Evolutionary conservation across 176 grass and related monocot species (phyloP), one percentile per base, ranked within the genome.

Genomic region (Lolium rigidum): DNA sequence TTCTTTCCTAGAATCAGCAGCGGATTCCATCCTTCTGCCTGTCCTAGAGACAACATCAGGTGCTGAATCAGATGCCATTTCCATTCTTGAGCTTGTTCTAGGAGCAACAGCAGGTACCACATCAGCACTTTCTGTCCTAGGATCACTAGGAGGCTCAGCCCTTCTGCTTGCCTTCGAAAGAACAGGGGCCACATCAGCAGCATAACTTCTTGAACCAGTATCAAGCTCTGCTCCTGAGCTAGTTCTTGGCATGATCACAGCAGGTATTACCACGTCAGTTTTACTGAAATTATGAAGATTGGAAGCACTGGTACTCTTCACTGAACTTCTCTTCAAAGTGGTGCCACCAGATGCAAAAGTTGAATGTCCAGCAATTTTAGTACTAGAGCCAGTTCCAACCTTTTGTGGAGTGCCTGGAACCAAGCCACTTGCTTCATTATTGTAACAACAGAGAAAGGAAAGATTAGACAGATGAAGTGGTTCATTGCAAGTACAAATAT

Each of bases 221-320:
- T 72, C 66, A 76, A 90, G 39, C 35, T 98, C 95, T 74, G 78
- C 58, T 84, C 84, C 92, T 82, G 96, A 87, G 88, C 80, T 99
- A 92, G 79, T 88, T 94, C 94, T 94, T 73, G 97, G 94, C 54
- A 99, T 84, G 66, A 97, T 90, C 50, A 96, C 85, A 62, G 97
- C 72, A 75, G 72, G 87, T 31, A 43, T 43, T 43, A 91, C 62
- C 74, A 92, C 87, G 69, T 95, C 91, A 67, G 37, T 18, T 89
- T 93, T 93, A 82, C 78, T 92, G 57, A 90, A 84, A 73, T 57
- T 89, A 62, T 89, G 88, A 79, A 93, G 54, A 93, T 89, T 93
- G 76, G 86, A 83, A 41, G 90, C 62, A 13, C 73, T 89, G 41
- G 88, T 86, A 76, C 79, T 87, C 87, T 78, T 95, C 87, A 93